phyloP scores from a whole-genome alignment of 148 eudicot genomes.

The Vaccinium myrtillus region DNA sequence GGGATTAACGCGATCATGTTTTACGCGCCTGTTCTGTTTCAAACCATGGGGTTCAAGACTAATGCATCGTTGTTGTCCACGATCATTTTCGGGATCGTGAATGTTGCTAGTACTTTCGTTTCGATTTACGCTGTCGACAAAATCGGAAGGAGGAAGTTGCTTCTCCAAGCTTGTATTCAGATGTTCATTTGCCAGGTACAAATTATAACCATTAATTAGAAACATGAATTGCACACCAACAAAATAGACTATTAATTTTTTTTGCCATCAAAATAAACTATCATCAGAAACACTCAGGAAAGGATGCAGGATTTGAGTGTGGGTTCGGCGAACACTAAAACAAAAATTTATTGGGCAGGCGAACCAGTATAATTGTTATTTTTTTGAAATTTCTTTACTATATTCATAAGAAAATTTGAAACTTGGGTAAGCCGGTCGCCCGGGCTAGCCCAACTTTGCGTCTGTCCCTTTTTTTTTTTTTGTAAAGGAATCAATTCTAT shows the following conservation, averaged over 20 bases:
- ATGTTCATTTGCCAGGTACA: constrained; percentile 53
- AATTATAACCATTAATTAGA: not conserved
- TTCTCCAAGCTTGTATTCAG: constrained; percentile 54
- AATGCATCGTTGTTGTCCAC: constrained; percentile 48
- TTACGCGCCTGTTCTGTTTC: constrained; percentile 57
- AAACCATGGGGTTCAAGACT: constrained; percentile 48
- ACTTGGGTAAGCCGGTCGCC: too few species aligned
- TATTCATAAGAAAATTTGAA: too few species aligned
- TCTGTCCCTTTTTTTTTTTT: too few species aligned
- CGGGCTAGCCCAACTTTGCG: too few species aligned
- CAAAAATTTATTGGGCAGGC: too few species aligned
- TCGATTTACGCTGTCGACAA: constrained; percentile 48
- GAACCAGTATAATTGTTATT: too few species aligned
- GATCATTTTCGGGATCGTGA: constrained; percentile 51
- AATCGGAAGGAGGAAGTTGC: constrained; percentile 47
- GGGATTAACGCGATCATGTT: constrained; percentile 75
- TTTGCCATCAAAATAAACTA: not conserved
- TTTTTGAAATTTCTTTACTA: too few species aligned
- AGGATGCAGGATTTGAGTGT: too few species aligned
- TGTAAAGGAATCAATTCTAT: too few species aligned
- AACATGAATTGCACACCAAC: not conserved
- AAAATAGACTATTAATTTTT: not conserved
- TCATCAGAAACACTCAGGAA: not conserved
- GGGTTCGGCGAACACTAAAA: too few species aligned
- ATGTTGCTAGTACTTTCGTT: constrained; percentile 48